Conservation (phyloP, 371 early-diverging fungal genomes). For the Mucor sp. region DNA sequence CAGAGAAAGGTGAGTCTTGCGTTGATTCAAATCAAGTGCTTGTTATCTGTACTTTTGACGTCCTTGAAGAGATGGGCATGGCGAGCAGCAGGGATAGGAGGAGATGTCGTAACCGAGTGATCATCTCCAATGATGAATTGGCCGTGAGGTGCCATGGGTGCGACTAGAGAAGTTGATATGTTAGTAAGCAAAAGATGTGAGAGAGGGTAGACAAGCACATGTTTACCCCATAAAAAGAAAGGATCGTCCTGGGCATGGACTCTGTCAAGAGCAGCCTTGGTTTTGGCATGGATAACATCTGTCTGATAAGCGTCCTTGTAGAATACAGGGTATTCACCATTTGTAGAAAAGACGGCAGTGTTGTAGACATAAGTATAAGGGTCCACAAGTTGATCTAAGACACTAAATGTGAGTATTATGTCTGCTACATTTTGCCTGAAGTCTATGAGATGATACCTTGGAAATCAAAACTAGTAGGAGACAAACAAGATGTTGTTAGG, state of each 20-base stretch:
- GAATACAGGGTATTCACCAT: conserved; percentile 53
- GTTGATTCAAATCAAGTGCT: no score
- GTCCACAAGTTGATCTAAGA: conserved; percentile 57
- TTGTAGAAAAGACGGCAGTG: conserved; percentile 57
- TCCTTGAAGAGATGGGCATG: conserved; percentile 55
- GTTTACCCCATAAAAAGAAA: conserved; percentile 54
- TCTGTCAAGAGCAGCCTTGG: conserved; percentile 49
- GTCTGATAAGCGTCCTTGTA: conserved; percentile 60
- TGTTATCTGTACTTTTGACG: conserved; percentile 49
- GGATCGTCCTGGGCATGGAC: conserved; percentile 50
- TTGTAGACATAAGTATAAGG: conserved; percentile 66
- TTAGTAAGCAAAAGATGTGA: no score
- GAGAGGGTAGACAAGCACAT: no score
- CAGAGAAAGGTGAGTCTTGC: no score
- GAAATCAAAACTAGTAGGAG: conserved; percentile 26
- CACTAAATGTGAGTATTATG: not conserved
- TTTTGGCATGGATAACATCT: conserved; percentile 64
- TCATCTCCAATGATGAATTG: conserved; percentile 31
- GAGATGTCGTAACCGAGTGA: conserved; percentile 28
- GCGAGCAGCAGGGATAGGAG: conserved; percentile 54
- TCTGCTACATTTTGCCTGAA: no score
- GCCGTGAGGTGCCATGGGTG: conserved; percentile 41
- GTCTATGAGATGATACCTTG: conserved; percentile 9
- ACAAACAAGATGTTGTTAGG: not conserved
- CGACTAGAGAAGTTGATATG: not conserved